These are phyloP conservation scores for Fusarium sp. DNA, from an alignment of 2,329 filamentous ascomycete genomes.

Conservation along the genomic window DNA sequence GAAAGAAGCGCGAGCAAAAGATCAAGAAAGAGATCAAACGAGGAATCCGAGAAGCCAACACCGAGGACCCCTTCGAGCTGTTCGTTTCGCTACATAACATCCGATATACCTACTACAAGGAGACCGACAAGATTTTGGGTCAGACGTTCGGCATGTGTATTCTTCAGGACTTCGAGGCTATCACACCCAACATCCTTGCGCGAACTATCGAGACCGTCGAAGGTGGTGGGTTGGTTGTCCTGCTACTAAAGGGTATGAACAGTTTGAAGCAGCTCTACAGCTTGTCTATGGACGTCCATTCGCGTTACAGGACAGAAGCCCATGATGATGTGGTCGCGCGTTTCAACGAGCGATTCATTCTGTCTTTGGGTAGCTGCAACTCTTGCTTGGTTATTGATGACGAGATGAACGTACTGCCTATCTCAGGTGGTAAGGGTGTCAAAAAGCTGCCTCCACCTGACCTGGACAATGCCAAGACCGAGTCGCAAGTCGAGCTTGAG, in stretches of 20 bases:
- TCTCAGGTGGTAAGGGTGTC: conserved; percentile 93
- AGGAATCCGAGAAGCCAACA: conserved; percentile 90
- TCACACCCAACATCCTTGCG: conserved; percentile 96
- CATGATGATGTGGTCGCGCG: conserved; percentile 94
- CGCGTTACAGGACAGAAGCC: conserved; percentile 94
- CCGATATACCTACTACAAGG: conserved; percentile 99
- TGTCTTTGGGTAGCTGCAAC: conserved; percentile 95
- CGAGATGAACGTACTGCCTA: conserved; percentile 95
- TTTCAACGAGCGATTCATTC: conserved; percentile 97
- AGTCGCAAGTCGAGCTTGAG: conserved; percentile 80
- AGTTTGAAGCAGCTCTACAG: conserved; percentile 98
- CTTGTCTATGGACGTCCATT: conserved; percentile 97
- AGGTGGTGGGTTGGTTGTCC: conserved; percentile 89
- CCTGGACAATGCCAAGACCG: conserved; percentile 77
- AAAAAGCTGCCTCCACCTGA: conserved; percentile 83
- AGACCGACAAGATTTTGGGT: conserved; percentile 97
- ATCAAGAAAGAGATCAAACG: conserved; percentile 99
- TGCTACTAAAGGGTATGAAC: conserved; percentile 95
- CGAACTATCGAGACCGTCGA: conserved; percentile 98
- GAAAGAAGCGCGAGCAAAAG: conserved; percentile 97
- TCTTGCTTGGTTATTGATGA: conserved; percentile 97
- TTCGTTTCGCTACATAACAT: conserved; percentile 98
- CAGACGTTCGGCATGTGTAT: conserved; percentile 99
- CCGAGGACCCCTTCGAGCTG: conserved; percentile 95
- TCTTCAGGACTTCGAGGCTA: conserved; percentile 95